A percentile compares a stretch with the other conserved stretches of the same genome.
Conservation (phyloP, 495 filamentous ascomycete species). For the Aspergillus panamensis region DNA sequence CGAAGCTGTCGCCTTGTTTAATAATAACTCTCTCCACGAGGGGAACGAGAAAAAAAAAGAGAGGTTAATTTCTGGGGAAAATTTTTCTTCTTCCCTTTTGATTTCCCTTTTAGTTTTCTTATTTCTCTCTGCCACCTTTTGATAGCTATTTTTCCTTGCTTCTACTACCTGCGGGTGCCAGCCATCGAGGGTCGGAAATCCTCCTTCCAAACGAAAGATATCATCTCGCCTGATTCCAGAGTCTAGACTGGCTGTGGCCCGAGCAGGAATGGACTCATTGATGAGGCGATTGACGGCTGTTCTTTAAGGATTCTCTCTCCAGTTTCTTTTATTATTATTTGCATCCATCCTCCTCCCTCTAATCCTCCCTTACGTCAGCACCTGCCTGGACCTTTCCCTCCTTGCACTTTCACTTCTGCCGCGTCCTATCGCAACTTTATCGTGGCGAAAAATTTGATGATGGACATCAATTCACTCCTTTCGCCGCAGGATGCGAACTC, state of each 20-base stretch:
- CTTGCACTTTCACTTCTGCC: conserved; percentile 6
- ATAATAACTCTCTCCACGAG: neutral
- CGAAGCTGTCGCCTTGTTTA: neutral
- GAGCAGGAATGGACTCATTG: conserved; percentile 46
- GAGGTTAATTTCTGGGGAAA: neutral
- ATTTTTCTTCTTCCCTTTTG: neutral
- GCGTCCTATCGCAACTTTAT: conserved; percentile 3
- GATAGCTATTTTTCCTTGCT: too few relatives aligned
- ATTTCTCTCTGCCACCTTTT: neutral
- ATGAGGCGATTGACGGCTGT: conserved; percentile 34
- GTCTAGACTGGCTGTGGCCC: conserved; percentile 25
- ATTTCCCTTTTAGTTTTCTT: neutral
- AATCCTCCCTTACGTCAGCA: conserved; percentile 19
- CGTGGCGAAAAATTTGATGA: conserved; percentile 29
- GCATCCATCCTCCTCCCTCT: neutral
- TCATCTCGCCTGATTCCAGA: conserved; percentile 8
- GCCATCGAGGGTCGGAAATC: neutral
- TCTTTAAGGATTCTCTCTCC: conserved; percentile 32
- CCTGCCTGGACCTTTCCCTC: conserved; percentile 7
- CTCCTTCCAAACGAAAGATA: neutral
- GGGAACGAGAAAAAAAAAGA: neutral
- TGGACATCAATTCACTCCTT: conserved; percentile 73
- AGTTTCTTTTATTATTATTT: conserved; percentile 10
- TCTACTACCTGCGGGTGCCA: neutral
- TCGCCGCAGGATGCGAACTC: conserved; percentile 63